These are phyloP conservation scores for Tolypocladium sp. DNA, from an alignment of 2,329 filamentous ascomycete species.

Conservation along the genomic window DNA sequence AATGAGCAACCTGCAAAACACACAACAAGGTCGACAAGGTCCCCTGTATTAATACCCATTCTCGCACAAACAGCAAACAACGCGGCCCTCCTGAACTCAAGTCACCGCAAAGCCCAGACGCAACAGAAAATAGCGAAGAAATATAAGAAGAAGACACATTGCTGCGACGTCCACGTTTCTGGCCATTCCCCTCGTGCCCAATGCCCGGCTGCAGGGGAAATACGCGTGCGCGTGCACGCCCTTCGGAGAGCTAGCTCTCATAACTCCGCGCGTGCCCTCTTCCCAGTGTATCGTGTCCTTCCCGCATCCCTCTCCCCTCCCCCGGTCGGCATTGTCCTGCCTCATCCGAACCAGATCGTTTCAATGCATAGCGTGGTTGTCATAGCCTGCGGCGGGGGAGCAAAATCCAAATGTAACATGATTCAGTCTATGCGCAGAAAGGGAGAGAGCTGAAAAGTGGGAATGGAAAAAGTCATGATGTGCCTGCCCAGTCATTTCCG, in stretches of 20 bases:
- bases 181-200: neutral
- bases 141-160: constrained; percentile 6
- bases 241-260: neutral
- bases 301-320: neutral
- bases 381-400: constrained; percentile 10
- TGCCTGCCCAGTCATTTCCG: constrained; percentile 19
- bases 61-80: constrained; percentile 4
- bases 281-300: neutral
- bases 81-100: neutral
- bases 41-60: constrained; percentile 10
- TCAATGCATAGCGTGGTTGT: constrained; percentile 9
- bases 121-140: constrained; percentile 4
- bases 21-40: too few relatives aligned
- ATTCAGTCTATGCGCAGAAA: constrained; percentile 27
- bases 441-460: constrained; percentile 7
- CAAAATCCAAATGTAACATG: constrained; percentile 22
- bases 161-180: neutral
- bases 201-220: neutral
- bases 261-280: neutral
- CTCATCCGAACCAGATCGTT: constrained; percentile 2
- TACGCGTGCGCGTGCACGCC: neutral
- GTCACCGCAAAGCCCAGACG: neutral
- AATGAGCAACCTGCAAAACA: neutral
- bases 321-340: neutral
- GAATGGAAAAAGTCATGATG: constrained; percentile 6